Percentiles rank a stretch among this genome's conserved stretches.
These are phyloP conservation scores for Fimicolochytrium jonesii DNA, from an alignment of 192 early-diverging fungal genomes.

Conservation along the genomic window DNA sequence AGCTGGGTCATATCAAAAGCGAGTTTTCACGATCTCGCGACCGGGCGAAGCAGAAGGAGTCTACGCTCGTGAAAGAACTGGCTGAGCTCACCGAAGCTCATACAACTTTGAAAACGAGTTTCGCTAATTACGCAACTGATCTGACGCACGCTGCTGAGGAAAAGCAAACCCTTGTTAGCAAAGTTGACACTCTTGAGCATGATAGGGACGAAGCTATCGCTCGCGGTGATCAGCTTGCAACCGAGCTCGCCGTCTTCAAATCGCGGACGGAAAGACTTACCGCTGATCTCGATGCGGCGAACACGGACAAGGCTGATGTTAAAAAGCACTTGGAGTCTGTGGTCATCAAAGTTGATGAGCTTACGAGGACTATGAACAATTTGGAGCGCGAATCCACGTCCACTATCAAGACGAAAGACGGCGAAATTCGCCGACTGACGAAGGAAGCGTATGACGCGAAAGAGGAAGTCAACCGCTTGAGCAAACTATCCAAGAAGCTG, in stretches of 20 bases:
- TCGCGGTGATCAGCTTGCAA: background rate
- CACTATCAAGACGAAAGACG: conserved; percentile 35
- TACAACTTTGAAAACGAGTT: conserved; percentile 17
- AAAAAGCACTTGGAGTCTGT: conserved; percentile 41
- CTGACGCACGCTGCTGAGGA: background rate
- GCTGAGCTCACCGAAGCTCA: conserved; percentile 18
- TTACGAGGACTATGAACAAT: conserved; percentile 33
- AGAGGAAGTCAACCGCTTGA: conserved; percentile 29
- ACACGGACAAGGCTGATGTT: conserved; percentile 22
- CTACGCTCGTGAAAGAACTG: conserved; percentile 18
- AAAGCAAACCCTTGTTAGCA: too few relatives aligned
- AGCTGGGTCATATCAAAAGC: conserved; percentile 30
- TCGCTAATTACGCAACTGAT: background rate
- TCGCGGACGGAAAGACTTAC: conserved; percentile 20
- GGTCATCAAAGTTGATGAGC: conserved; percentile 34
- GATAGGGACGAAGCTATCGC: conserved; percentile 20
- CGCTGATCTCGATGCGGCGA: conserved; percentile 10
- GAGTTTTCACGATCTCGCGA: conserved; percentile 28
- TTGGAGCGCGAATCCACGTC: conserved; percentile 26
- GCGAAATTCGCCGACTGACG: conserved; percentile 29
- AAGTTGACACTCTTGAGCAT: conserved; percentile 10
- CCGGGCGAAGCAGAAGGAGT: conserved; percentile 18
- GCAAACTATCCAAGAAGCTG: conserved; percentile 25
- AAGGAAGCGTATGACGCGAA: conserved; percentile 28
- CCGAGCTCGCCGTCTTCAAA: background rate